Percentiles rank a stretch among this genome's conserved stretches.
These are phyloP conservation scores for Kalmusia sp. DNA, from an alignment of 2,329 filamentous ascomycete genomes.

Conservation along the genomic window DNA sequence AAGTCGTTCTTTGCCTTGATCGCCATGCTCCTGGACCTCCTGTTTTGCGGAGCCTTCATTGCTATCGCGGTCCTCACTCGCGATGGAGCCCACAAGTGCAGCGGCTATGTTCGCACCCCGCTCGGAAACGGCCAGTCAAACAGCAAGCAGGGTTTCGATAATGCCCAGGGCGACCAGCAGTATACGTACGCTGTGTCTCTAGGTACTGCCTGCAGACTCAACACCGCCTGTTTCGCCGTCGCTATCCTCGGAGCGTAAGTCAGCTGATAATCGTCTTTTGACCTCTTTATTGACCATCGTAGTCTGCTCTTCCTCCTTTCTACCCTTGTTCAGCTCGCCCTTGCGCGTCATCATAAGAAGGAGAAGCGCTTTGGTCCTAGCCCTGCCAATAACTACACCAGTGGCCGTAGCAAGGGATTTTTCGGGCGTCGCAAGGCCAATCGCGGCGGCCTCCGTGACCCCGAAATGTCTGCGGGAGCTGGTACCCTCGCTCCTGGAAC, in stretches of 20 bases:
- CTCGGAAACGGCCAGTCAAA: slow-evolving; percentile 69
- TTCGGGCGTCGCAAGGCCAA: slow-evolving; percentile 50
- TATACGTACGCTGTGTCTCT: slow-evolving; percentile 55
- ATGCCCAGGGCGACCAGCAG: slow-evolving; percentile 47
- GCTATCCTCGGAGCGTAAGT: slow-evolving; percentile 78
- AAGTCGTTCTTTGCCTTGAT: slow-evolving; percentile 74
- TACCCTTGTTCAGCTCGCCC: slow-evolving; percentile 70
- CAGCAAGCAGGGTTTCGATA: slow-evolving; percentile 58
- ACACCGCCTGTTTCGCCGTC: slow-evolving; percentile 79
- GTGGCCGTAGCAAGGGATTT: slow-evolving; percentile 61
- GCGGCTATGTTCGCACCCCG: slow-evolving; percentile 68
- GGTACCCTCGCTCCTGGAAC: slow-evolving; percentile 29
- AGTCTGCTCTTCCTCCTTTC: slow-evolving; percentile 79
- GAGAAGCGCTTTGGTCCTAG: slow-evolving; percentile 75
- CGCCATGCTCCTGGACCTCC: slow-evolving; percentile 77
- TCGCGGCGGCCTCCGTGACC: slow-evolving; percentile 41
- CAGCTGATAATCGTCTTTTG: neutral
- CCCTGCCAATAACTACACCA: slow-evolving; percentile 72
- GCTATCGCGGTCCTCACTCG: slow-evolving; percentile 81
- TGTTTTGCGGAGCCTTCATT: slow-evolving; percentile 78
- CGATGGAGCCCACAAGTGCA: slow-evolving; percentile 71
- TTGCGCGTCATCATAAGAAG: slow-evolving; percentile 74
- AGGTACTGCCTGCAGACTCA: slow-evolving; percentile 73
- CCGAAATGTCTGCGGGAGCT: slow-evolving; percentile 50
- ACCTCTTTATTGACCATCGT: slow-evolving; percentile 12